Base-by-base conservation (phyloP, 2,329 filamentous ascomycete genomes). In the Pseudogymnoascus sp. region DNA sequence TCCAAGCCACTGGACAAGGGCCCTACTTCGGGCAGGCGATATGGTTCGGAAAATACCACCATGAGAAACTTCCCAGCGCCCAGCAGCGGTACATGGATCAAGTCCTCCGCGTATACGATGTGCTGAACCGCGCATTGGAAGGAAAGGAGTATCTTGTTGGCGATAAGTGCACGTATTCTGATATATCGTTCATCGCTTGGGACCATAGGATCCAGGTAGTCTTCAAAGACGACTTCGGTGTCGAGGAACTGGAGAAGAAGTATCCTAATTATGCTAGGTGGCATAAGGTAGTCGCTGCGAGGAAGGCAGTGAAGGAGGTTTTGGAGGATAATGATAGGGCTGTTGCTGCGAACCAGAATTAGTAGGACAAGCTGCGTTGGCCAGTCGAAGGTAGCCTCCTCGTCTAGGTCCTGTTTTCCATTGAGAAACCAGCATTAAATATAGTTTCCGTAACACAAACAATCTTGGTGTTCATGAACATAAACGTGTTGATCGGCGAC, bases 51-150 rank as follows among this genome's bases (percentile, higher is more conserved):
- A 65, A 62, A 4, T 72, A 65, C 59, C 73, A 75, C 64, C 37
- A 68, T 0, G 78, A 80, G 68, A 73, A 77, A 64, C 6, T 82
- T 7, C 71, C 72, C 1, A 75, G 72, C 21, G 79, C 78, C 4
- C 68, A 76, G 16, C 70, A 76, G 11, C 70, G 79, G 14, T 81
- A 81, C 68, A 65, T 63, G 13, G 72, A 75, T 7, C 78, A 81
- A 67, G 73, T 77, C 37, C 70, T 73, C 37, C 74, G 79, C 8
- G 74, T 81, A 2, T 71, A 75, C 0, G 67, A 69, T 1, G 78
- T 81, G 2, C 62, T 81, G 42, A 76, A 81, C 16, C 65, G 60
- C 5, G 73, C 75, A 61, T 68, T 80, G 10, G 67, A 70, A 60
- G 67, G 67, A 14, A 70, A 70, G 10, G 67, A 72, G 16, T 77